A percentile compares a stretch with the other conserved stretches of the same genome.
Evolutionary conservation across 441 rosid genomes (phyloP).

Genomic region (Lepidium campestre): DNA sequence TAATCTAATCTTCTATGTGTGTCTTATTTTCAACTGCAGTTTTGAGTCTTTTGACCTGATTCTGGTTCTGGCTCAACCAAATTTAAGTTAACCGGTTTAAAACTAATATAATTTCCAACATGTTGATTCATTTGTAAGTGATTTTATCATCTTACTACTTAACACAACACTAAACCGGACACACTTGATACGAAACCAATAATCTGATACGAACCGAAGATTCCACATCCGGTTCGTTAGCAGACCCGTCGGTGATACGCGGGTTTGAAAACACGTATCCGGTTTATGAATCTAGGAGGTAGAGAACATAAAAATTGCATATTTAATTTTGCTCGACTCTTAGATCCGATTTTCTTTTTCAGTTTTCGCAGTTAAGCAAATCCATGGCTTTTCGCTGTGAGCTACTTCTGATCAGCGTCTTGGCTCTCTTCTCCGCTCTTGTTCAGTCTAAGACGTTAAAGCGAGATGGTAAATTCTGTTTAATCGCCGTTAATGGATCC

Average conservation of each 20-base stretch:
- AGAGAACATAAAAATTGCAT: neutral
- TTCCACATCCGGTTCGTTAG: neutral
- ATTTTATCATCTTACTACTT: neutral
- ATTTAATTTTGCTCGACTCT: slow-evolving; percentile 7
- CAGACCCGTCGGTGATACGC: slow-evolving; percentile 28
- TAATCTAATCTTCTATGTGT: neutral
- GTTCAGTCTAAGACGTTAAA: slow-evolving; percentile 50
- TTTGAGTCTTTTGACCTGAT: no score
- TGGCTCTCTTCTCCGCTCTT: slow-evolving; percentile 22
- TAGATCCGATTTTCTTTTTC: slow-evolving; percentile 7
- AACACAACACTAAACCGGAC: neutral
- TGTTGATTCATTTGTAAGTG: no score
- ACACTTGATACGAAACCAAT: neutral
- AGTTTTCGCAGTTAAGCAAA: neutral
- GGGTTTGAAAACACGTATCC: slow-evolving; percentile 9
- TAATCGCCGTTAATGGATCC: neutral
- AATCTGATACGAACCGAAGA: neutral
- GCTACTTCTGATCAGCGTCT: slow-evolving; percentile 28
- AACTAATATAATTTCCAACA: no score
- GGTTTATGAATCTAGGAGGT: slow-evolving; percentile 11
- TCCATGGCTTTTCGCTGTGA: slow-evolving; percentile 24
- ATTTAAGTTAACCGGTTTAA: neutral
- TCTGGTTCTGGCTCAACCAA: neutral
- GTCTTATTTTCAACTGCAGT: neutral
- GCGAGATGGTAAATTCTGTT: slow-evolving; percentile 43